Percentiles rank a stretch among this genome's conserved stretches.
These are phyloP conservation scores for Penicillium hesseltinei DNA, from an alignment of 2,329 filamentous ascomycete species.

Conservation along the genomic window DNA sequence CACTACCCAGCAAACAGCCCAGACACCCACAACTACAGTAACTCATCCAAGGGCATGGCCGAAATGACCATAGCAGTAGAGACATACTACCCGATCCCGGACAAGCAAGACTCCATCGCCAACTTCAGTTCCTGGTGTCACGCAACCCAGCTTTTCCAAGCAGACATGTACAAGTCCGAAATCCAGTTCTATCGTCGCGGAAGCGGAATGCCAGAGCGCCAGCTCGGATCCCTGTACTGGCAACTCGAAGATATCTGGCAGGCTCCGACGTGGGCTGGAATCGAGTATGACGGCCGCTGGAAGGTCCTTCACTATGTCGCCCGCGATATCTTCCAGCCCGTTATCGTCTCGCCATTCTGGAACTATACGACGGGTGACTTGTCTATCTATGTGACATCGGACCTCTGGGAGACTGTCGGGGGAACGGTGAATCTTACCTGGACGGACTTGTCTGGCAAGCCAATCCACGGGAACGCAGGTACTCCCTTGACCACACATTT, in stretches of 20 bases:
- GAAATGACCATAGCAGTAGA: slow-evolving; percentile 60
- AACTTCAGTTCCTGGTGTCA: slow-evolving; percentile 64
- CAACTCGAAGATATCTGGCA: slow-evolving; percentile 66
- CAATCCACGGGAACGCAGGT: slow-evolving; percentile 39
- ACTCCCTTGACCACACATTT: slow-evolving; percentile 38
- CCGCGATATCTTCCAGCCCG: slow-evolving; percentile 56
- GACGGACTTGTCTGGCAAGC: slow-evolving; percentile 51
- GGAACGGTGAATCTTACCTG: slow-evolving; percentile 53
- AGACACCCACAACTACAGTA: slow-evolving; percentile 46
- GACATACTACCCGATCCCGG: slow-evolving; percentile 57
- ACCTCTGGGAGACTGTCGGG: slow-evolving; percentile 53
- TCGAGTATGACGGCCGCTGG: slow-evolving; percentile 63
- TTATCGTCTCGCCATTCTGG: slow-evolving; percentile 61
- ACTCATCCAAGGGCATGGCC: slow-evolving; percentile 38
- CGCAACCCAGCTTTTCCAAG: slow-evolving; percentile 63
- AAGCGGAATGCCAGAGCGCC: slow-evolving; percentile 56
- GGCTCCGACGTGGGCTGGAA: slow-evolving; percentile 62
- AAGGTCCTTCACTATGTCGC: slow-evolving; percentile 61
- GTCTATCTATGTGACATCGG: slow-evolving; percentile 56
- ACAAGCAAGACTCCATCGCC: slow-evolving; percentile 52
- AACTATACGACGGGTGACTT: slow-evolving; percentile 52
- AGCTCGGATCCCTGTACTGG: slow-evolving; percentile 63
- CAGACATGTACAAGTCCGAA: slow-evolving; percentile 60
- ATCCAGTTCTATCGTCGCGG: slow-evolving; percentile 63
- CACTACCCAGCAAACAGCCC: slow-evolving; percentile 56